phyloP scores from a whole-genome alignment of 2,329 filamentous ascomycete species.

The Ceratocystis variospora region DNA sequence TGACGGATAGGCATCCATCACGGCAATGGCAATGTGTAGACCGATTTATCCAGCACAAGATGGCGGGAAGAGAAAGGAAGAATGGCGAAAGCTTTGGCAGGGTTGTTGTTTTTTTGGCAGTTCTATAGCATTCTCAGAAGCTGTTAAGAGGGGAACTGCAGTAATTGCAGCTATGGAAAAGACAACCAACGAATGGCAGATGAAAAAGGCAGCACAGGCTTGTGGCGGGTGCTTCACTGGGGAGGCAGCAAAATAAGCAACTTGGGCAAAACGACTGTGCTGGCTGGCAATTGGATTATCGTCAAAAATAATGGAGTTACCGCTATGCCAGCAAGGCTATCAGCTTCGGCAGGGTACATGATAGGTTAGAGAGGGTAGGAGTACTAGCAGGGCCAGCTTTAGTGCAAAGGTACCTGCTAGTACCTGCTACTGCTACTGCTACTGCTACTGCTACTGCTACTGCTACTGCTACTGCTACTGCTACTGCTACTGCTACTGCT shows the following conservation, averaged over 20 bases:
- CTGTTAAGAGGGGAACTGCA: background rate
- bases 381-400: background rate
- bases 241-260: background rate
- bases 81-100: background rate
- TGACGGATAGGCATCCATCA: conserved; percentile 78
- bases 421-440: no score
- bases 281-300: no score
- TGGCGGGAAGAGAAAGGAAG: background rate
- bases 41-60: background rate
- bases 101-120: background rate
- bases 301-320: no score
- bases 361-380: no score
- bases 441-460: no score
- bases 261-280: background rate
- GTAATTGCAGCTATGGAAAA: background rate
- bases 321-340: no score
- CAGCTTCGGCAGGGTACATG: no score
- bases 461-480: no score
- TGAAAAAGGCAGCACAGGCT: background rate
- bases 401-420: background rate
- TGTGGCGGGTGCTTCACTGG: background rate
- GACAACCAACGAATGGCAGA: background rate
- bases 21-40: conserved; percentile 19
- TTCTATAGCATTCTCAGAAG: background rate
- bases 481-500: no score